Evolutionary conservation across 306 rosid species (phyloP), one percentile per base, ranked within the genome.

Genomic region (Malus orientalis): DNA sequence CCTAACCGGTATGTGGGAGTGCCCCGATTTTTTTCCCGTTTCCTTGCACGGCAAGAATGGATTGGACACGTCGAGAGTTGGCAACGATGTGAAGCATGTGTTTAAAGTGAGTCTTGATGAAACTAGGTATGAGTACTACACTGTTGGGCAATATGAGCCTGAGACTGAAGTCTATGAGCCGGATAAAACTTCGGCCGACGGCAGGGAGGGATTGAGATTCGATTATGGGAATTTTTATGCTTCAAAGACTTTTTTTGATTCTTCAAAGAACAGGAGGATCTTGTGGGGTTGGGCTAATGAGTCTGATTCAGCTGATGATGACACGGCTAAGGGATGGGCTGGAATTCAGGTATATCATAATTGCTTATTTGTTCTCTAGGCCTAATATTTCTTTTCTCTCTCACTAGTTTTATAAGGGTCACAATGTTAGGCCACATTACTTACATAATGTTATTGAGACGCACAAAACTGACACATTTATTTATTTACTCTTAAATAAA

Each of bases 221-320:
- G 97, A 92, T 76, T 92, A 92, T 38, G 97, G 96, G 0, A 92
- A 92, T 70, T 95, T 90, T 69, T 95, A 95, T 72, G 98, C 98
- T 59, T 92, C 96, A 0, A 95, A 95, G 70, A 74, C 93, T 22
- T 94, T 95, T 73, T 92, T 79, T 60, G 97, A 95, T 54, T 84
- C 92, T 2, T 78, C 58, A 23, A 88, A 80, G 82, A 85, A 74
- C 20, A 27, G 97, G 64, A 90, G 76, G 29, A 70, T 78, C 19
- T 61, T 70, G 71, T 78, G 81, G 70, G 76, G 81, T 9, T 78
- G 81, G 76, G 36, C 76, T 30, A 78, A 78, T 61, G 81, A 78
- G 42, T 78, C 70, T 60, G 75, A 70, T 59, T 12, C 76, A 4
- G 27, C 36, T 14, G 47, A 70, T 0, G 76, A 69, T 12, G 81